These are phyloP conservation scores for Eucalyptus urophylla DNA, from an alignment of 345 rosid species.

Conservation along the genomic window DNA sequence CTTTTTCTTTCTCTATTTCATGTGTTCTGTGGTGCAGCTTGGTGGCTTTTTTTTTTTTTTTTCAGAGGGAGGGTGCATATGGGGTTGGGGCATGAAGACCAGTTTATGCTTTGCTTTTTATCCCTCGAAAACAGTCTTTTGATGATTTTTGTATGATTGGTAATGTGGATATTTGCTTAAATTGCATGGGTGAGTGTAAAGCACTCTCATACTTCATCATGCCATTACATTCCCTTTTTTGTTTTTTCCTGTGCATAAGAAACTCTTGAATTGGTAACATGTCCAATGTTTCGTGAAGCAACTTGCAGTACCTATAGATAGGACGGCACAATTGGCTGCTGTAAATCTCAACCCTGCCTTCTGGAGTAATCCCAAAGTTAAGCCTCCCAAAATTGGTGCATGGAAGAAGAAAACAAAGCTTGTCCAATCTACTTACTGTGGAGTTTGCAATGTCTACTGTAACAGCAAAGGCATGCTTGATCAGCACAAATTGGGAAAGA, in stretches of 20 bases:
- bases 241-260: background rate
- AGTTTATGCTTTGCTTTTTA: background rate
- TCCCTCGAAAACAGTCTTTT: background rate
- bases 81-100: background rate
- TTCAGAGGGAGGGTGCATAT: background rate
- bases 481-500: slow-evolving; percentile 20
- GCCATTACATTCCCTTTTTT: background rate
- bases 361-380: background rate
- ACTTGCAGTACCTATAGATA: background rate
- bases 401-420: slow-evolving; percentile 8
- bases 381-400: background rate
- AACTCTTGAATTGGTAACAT: background rate
- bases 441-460: slow-evolving; percentile 11
- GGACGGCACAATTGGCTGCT: slow-evolving; percentile 2
- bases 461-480: slow-evolving; percentile 8
- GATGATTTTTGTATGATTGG: background rate
- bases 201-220: background rate
- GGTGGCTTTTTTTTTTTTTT: background rate
- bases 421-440: slow-evolving; percentile 5
- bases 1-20: background rate
- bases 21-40: background rate
- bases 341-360: background rate
- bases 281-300: background rate
- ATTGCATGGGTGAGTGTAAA: background rate
- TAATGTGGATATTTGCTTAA: background rate